Evolutionary conservation across 1,284 basidiomycete species (phyloP).

Genomic region (Apiotrichum akiyoshidainum): DNA sequence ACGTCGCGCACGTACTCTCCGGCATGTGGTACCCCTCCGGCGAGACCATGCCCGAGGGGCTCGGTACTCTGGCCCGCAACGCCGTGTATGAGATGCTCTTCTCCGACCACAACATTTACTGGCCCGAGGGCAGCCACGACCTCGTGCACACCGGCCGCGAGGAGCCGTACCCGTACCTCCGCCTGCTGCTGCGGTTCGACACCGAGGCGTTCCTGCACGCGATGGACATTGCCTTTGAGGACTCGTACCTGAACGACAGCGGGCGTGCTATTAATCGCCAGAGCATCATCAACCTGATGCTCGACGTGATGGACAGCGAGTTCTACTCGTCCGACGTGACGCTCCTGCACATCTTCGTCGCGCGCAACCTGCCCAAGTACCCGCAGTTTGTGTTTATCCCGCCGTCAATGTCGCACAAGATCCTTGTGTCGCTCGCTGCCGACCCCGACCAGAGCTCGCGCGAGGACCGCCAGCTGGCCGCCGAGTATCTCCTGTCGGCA

Average conservation of each 20-base stretch:
- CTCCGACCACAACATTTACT: conserved; percentile 71
- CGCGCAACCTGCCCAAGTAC: conserved; percentile 95
- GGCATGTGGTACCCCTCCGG: conserved; percentile 85
- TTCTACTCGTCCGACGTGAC: conserved; percentile 65
- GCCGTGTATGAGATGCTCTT: conserved; percentile 79
- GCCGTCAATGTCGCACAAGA: conserved; percentile 65
- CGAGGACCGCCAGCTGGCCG: conserved; percentile 91
- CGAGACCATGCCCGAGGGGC: conserved; percentile 63
- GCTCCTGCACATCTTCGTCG: conserved; percentile 91
- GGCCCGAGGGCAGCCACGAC: conserved; percentile 57
- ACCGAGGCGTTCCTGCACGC: conserved; percentile 92
- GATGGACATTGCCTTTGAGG: conserved; percentile 92
- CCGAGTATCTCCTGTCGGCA: conserved; percentile 88
- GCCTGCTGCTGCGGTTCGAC: conserved; percentile 80
- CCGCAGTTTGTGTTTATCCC: conserved; percentile 77
- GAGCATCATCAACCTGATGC: conserved; percentile 75
- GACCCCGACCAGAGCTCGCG: conserved; percentile 70
- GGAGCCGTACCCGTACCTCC: conserved; percentile 78
- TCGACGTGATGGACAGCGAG: conserved; percentile 62
- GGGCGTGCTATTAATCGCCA: conserved; percentile 65
- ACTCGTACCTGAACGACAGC: conserved; percentile 78
- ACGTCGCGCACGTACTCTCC: conserved; percentile 79
- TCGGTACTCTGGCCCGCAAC: conserved; percentile 64
- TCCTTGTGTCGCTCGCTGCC: conserved; percentile 72
- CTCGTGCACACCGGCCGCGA: conserved; percentile 41